Percentiles rank a stretch among this genome's conserved stretches.
Conservation (phyloP, 2,329 filamentous ascomycete species). For the Passalora sequoiae region DNA sequence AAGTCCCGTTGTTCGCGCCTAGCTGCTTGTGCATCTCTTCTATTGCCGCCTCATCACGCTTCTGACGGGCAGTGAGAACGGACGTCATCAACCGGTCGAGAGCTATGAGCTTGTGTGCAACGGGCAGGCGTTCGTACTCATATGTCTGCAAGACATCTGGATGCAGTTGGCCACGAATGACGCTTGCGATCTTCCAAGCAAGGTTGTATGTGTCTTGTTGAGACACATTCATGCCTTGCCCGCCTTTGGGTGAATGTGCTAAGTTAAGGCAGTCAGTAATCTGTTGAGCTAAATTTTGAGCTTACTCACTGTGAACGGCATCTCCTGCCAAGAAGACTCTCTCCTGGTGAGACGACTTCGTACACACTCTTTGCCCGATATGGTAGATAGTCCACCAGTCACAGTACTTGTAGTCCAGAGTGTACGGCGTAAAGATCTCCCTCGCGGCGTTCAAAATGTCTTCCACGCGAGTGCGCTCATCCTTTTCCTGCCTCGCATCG, state of each 20-base stretch:
- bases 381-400: constrained; percentile 59
- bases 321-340: constrained; percentile 40
- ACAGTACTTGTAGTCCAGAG: constrained; percentile 23
- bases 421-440: constrained; percentile 61
- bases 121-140: constrained; percentile 17
- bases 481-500: constrained; percentile 46
- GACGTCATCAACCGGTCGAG: constrained; percentile 18
- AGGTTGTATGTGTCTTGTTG: constrained; percentile 32
- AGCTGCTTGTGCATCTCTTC: constrained; percentile 11
- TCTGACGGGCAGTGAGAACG: constrained; percentile 16
- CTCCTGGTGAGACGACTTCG: constrained; percentile 49
- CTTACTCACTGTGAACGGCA: constrained; percentile 31
- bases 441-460: constrained; percentile 56
- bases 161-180: constrained; percentile 10
- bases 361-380: constrained; percentile 61
- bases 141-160: constrained; percentile 21
- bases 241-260: not conserved
- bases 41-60: constrained; percentile 10
- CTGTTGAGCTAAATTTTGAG: too few species aligned
- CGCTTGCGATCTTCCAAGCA: constrained; percentile 21
- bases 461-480: constrained; percentile 56
- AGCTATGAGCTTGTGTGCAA: constrained; percentile 22
- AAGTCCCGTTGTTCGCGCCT: not conserved
- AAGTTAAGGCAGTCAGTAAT: too few species aligned
- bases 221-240: constrained; percentile 36